Evolutionary conservation across 2,329 filamentous ascomycete genomes (phyloP).

Genomic region (Parafenestella ontariensis): DNA sequence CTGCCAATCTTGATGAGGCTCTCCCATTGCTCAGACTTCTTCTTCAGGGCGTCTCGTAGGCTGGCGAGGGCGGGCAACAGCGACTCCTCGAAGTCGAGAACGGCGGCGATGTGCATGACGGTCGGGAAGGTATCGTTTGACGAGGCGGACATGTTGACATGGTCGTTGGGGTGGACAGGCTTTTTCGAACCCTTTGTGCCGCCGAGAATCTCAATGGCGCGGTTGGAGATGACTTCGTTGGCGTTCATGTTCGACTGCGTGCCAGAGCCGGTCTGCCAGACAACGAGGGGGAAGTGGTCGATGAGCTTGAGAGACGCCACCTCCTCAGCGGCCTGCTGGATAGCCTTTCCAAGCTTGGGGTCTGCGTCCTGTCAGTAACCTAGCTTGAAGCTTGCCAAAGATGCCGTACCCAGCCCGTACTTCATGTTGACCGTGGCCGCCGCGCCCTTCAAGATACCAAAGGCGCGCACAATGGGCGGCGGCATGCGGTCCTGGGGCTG

Average conservation of each 20-base stretch:
- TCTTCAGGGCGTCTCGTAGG: slow-evolving; percentile 82
- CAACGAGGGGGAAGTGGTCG: slow-evolving; percentile 97
- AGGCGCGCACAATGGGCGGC: slow-evolving; percentile 86
- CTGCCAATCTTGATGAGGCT: slow-evolving; percentile 99
- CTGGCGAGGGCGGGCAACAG: slow-evolving; percentile 83
- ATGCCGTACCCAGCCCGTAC: slow-evolving; percentile 78
- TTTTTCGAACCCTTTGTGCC: slow-evolving; percentile 96
- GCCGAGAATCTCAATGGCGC: slow-evolving; percentile 96
- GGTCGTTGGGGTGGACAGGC: slow-evolving; percentile 98
- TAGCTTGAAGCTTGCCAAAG: neutral
- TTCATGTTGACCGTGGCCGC: slow-evolving; percentile 95
- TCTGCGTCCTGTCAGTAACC: slow-evolving; percentile 60
- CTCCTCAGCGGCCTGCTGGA: slow-evolving; percentile 92
- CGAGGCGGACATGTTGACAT: slow-evolving; percentile 98
- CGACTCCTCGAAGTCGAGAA: slow-evolving; percentile 86
- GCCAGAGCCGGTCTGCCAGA: slow-evolving; percentile 98
- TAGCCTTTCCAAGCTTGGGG: slow-evolving; percentile 87
- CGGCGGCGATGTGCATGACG: slow-evolving; percentile 98
- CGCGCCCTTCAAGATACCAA: slow-evolving; percentile 96
- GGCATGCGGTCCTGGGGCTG: slow-evolving; percentile 99
- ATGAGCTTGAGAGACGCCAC: slow-evolving; percentile 92
- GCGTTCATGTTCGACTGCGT: slow-evolving; percentile 99
- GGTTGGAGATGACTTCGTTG: slow-evolving; percentile 99
- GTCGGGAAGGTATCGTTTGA: slow-evolving; percentile 99
- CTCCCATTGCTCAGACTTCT: slow-evolving; percentile 88